Base-by-base conservation (phyloP, 768 basidiomycete species). In the Mycena capillaripes region DNA sequence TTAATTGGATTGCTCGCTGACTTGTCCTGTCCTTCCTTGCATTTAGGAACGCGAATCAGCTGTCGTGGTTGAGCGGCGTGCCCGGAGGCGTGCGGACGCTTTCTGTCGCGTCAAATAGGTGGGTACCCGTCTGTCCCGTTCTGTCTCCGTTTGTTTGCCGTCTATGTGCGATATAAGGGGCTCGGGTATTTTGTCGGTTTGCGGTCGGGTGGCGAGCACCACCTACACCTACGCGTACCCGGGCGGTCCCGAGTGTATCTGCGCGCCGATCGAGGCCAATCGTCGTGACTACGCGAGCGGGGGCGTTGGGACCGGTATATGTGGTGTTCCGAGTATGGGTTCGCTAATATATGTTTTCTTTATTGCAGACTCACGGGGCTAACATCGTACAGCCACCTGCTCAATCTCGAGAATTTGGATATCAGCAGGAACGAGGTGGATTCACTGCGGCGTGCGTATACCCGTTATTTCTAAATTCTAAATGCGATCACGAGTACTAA, bases 371-470 rank as follows among this genome's bases (percentile, higher is more conserved):
- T 99, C 76, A 94, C 95, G 76, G 89, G 91, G 73, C 84, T 97
- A 75, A 96, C 96, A 38, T 96, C 97, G 29, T 97, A 95, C 82
- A 88, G 88, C 79, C 96, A 98, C 81, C 86, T 99, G 77, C 84
- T 87, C 40, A 94, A 95, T 79, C 87, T 99, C 48, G 95, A 97
- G 82, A 90, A 89, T 77, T 88, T 99, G 78, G 96, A 99, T 83
- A 91, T 99, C 72, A 96, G 95, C 80, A 81, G 90, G 78, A 99
- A 99, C 81, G 89, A 95, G 74, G 87, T 99, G 62, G 96, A 97
- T 71, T 95, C 95, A 10, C 85, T 99, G 67, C 89, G 87, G 58
- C 95, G 95, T 97, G 81, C 83, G 95, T 91, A 38, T 29, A 25
- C 44, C 36, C 38, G 38, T 38, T 38, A 38, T 38, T 16, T 2